Conservation (phyloP, 2,329 filamentous ascomycete species). For the Parastagonospora nodorum region DNA sequence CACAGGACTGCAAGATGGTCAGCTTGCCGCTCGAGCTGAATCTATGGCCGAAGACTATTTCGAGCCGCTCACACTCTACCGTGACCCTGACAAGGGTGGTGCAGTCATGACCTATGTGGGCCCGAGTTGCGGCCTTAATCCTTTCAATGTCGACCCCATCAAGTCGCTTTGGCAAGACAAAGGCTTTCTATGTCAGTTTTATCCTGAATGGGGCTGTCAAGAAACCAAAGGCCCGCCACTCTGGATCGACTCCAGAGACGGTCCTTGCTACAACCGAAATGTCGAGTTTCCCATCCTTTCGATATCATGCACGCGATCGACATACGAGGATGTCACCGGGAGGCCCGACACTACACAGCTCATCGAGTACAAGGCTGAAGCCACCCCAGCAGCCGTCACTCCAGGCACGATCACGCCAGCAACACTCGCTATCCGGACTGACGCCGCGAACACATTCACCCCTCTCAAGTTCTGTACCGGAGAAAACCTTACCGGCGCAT, state of each 20-base stretch:
- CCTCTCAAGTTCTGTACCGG: neutral
- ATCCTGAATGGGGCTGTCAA: neutral
- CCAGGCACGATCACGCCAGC: no score
- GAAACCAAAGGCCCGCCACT: neutral
- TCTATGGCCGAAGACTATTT: no score
- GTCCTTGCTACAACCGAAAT: neutral
- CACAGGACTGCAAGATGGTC: neutral
- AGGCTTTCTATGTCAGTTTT: neutral
- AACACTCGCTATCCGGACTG: neutral
- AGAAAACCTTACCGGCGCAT: neutral
- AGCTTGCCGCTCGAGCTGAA: neutral
- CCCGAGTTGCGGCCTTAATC: neutral
- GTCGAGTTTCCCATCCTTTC: neutral
- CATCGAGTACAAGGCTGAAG: no score
- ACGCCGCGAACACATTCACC: neutral
- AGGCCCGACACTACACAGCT: no score
- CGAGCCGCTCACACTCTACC: slow-evolving; percentile 1
- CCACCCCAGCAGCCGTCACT: no score
- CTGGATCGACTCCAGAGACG: neutral
- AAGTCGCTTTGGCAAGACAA: neutral
- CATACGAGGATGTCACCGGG: neutral
- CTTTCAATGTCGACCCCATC: slow-evolving; percentile 4
- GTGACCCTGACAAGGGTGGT: neutral
- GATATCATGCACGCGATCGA: neutral
- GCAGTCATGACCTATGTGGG: neutral